A percentile compares a stretch with the other conserved stretches of the same genome.
These are phyloP conservation scores for Paramecium sexaurelia DNA, from an alignment of 73 alveolate genomes.

Conservation along the genomic window DNA sequence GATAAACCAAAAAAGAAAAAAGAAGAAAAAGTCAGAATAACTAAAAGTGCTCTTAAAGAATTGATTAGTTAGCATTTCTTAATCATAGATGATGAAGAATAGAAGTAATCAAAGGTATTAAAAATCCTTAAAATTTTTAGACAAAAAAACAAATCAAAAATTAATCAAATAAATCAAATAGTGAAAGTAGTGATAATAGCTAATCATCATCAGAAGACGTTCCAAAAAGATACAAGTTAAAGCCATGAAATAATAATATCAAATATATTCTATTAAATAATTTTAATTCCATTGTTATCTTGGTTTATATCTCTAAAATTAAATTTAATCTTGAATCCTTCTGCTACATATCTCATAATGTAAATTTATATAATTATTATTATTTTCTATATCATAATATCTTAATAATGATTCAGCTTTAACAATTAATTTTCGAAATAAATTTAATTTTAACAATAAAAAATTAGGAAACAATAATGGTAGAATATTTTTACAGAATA, in stretches of 20 bases:
- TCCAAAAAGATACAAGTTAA: not conserved
- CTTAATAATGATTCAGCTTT: too few relatives aligned
- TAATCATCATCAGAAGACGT: not conserved
- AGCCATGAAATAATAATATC: not conserved
- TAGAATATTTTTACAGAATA: too few relatives aligned
- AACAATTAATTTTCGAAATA: too few relatives aligned
- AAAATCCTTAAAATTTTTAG: slow-evolving; percentile 6
- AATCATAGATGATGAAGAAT: slow-evolving; percentile 37
- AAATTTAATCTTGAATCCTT: too few relatives aligned
- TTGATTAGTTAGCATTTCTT: slow-evolving; percentile 13
- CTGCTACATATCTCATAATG: too few relatives aligned
- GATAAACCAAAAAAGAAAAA: not conserved
- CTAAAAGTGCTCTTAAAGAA: slow-evolving; percentile 40
- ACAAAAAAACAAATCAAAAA: not conserved
- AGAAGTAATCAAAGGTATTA: not conserved
- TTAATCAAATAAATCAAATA: not conserved
- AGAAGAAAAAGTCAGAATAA: slow-evolving; percentile 35
- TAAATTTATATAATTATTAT: too few relatives aligned
- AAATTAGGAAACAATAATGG: too few relatives aligned
- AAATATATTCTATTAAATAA: not conserved
- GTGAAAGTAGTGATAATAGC: not conserved
- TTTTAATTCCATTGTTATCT: too few relatives aligned
- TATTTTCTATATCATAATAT: too few relatives aligned
- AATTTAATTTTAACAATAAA: too few relatives aligned
- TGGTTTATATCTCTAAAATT: too few relatives aligned